Evolutionary conservation across 2,329 filamentous ascomycete genomes (phyloP).

Genomic region (Colletotrichum zoysiae): DNA sequence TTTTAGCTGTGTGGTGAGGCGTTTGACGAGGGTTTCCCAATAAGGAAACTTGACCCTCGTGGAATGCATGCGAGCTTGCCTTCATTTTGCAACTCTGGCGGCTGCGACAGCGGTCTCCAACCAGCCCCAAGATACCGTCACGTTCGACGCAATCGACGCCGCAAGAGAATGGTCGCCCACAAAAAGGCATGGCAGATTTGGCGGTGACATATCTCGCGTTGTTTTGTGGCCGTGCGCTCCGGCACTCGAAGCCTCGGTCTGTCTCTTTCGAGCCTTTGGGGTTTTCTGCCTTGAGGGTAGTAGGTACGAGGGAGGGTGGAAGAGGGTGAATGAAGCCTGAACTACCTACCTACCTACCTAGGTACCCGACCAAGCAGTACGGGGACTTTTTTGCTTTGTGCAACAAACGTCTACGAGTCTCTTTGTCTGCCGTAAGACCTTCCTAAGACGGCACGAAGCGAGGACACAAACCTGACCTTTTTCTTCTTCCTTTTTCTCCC

Average conservation of each 20-base stretch:
- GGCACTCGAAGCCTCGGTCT: conserved; percentile 2
- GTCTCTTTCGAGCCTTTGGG: neutral
- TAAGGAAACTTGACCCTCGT: conserved; percentile 29
- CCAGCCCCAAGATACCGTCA: neutral
- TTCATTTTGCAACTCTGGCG: conserved; percentile 15
- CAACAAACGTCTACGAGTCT: conserved; percentile 16
- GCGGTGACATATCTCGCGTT: conserved; percentile 29
- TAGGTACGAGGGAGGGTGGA: neutral
- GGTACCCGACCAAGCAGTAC: neutral
- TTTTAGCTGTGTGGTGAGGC: conserved; percentile 10
- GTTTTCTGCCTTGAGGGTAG: conserved; percentile 3
- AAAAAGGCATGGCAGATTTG: conserved; percentile 28
- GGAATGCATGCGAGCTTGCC: conserved; percentile 31
- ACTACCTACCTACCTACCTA: neutral
- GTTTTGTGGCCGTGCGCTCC: conserved; percentile 14
- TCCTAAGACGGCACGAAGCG: conserved; percentile 33
- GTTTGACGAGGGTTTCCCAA: conserved; percentile 14
- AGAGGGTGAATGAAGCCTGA: neutral
- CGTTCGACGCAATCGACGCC: neutral
- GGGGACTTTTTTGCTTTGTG: conserved; percentile 6
- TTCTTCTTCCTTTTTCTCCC: neutral
- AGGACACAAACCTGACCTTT: conserved; percentile 1
- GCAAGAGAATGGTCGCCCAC: neutral
- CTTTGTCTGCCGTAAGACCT: conserved; percentile 22
- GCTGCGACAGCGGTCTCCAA: neutral